Conservation (phyloP, 2,329 filamentous ascomycete genomes). For the Penicillium sp. region DNA sequence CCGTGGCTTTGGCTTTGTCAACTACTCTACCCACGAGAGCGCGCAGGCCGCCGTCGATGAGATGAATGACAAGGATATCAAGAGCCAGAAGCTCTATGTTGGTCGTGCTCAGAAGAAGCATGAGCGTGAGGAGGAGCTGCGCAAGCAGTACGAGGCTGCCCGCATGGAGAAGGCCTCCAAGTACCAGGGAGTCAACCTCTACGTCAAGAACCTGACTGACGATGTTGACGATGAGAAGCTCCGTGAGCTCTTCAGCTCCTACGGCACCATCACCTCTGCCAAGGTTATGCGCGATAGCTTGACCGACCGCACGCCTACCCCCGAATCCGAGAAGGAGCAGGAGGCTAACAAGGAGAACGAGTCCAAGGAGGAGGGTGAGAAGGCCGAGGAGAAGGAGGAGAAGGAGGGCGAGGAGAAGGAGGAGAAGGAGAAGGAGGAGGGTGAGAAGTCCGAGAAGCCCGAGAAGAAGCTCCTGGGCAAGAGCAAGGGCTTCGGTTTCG, state of each 20-base stretch:
- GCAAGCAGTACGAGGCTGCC: conserved; percentile 97
- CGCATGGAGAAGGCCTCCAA: conserved; percentile 98
- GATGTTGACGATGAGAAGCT: conserved; percentile 98
- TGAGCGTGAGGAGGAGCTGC: conserved; percentile 98
- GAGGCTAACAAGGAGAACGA: conserved; percentile 53
- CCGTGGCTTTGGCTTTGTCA: conserved; percentile 94
- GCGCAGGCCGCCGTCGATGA: conserved; percentile 84
- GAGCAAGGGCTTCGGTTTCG: conserved; percentile 99
- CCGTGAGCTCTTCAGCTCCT: conserved; percentile 85
- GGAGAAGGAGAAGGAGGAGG: conserved; percentile 54
- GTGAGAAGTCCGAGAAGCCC: conserved; percentile 56
- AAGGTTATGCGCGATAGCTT: conserved; percentile 95
- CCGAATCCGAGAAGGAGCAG: conserved; percentile 52
- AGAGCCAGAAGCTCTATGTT: conserved; percentile 93
- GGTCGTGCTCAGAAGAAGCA: conserved; percentile 99
- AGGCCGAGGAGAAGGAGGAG: conserved; percentile 48
- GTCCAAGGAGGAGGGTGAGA: conserved; percentile 50
- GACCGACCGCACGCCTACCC: conserved; percentile 43
- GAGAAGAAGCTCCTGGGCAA: conserved; percentile 75
- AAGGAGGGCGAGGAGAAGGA: conserved; percentile 39
- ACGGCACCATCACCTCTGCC: conserved; percentile 93
- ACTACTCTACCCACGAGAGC: conserved; percentile 88
- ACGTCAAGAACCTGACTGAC: conserved; percentile 98
- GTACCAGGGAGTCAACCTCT: conserved; percentile 98
- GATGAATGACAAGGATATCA: conserved; percentile 88